Evolutionary conservation across 352 stramenopile species (phyloP).

Genomic region (Pythium chondricola): DNA sequence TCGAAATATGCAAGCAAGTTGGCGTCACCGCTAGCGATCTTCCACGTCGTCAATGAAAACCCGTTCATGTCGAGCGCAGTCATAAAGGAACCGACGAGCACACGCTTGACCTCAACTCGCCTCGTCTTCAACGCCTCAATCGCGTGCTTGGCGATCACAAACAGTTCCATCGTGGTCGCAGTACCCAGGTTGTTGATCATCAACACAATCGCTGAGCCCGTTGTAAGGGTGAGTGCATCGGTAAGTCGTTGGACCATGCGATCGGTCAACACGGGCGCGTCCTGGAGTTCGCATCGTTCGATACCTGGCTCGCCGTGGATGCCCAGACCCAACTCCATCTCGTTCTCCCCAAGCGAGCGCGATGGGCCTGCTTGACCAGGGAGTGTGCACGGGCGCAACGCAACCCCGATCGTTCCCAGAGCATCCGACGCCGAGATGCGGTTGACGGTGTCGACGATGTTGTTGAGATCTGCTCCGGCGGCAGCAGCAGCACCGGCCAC

Average conservation of each 20-base stretch:
- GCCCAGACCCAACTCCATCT: constrained; percentile 93
- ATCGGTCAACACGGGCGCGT: constrained; percentile 40
- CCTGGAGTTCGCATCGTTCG: constrained; percentile 48
- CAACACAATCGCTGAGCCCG: constrained; percentile 50
- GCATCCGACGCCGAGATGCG: constrained; percentile 42
- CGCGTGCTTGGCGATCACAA: constrained; percentile 85
- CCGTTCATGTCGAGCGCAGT: constrained; percentile 97
- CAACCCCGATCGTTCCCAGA: constrained; percentile 93
- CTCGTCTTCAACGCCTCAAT: constrained; percentile 50
- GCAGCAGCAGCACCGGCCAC: constrained; percentile 88
- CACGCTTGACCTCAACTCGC: constrained; percentile 71
- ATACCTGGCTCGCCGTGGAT: constrained; percentile 93
- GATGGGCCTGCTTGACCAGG: constrained; percentile 77
- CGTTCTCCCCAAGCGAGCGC: constrained; percentile 47
- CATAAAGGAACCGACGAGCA: constrained; percentile 95
- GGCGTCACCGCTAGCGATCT: constrained; percentile 47
- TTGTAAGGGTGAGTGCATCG: constrained; percentile 29
- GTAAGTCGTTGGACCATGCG: constrained; percentile 52
- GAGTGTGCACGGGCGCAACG: constrained; percentile 92
- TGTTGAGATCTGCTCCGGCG: constrained; percentile 70
- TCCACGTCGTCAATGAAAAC: constrained; percentile 88
- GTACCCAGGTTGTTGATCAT: constrained; percentile 97
- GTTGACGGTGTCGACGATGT: constrained; percentile 62
- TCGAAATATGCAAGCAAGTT: constrained; percentile 55
- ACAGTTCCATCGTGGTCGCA: constrained; percentile 95